phyloP scores from a whole-genome alignment of 2,329 filamentous ascomycete genomes.

The Trichoderma cornu-damae region DNA sequence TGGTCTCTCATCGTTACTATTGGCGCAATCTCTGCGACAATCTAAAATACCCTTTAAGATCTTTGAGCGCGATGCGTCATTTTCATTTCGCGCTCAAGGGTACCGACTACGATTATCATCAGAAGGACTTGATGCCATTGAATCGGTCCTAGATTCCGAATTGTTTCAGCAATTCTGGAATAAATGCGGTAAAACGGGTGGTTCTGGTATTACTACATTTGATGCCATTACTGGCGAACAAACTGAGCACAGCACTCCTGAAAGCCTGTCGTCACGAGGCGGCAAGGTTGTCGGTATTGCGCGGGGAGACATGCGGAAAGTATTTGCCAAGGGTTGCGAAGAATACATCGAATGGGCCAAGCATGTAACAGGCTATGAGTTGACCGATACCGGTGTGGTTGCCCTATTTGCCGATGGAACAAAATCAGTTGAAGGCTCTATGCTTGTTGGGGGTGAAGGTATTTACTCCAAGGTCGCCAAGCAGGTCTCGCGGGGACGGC shows the following conservation, averaged over 20 bases:
- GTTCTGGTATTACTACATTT: slow-evolving; percentile 45
- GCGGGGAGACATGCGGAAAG: slow-evolving; percentile 56
- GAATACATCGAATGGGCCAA: slow-evolving; percentile 50
- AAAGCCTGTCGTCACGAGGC: slow-evolving; percentile 45
- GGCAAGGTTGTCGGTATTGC: slow-evolving; percentile 59
- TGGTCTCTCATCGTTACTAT: slow-evolving; percentile 40
- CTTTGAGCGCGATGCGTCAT: slow-evolving; percentile 50
- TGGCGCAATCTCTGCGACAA: slow-evolving; percentile 40
- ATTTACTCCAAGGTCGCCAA: slow-evolving; percentile 56
- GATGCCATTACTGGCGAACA: slow-evolving; percentile 50
- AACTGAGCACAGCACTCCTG: slow-evolving; percentile 27
- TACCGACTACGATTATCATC: slow-evolving; percentile 55
- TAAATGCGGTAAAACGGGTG: slow-evolving; percentile 55
- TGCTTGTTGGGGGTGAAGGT: slow-evolving; percentile 59
- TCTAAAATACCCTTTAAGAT: slow-evolving; percentile 47
- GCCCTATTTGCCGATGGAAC: slow-evolving; percentile 57
- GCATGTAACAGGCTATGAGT: slow-evolving; percentile 54
- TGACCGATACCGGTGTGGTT: slow-evolving; percentile 49
- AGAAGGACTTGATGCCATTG: slow-evolving; percentile 56
- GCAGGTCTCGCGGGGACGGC: slow-evolving; percentile 51
- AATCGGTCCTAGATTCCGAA: slow-evolving; percentile 48
- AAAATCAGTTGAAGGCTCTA: slow-evolving; percentile 51
- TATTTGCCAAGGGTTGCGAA: slow-evolving; percentile 55
- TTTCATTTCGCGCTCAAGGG: slow-evolving; percentile 55
- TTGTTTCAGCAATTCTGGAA: slow-evolving; percentile 53